phyloP scores from a whole-genome alignment of 345 rosid genomes.

The Rubroshorea leprosula region DNA sequence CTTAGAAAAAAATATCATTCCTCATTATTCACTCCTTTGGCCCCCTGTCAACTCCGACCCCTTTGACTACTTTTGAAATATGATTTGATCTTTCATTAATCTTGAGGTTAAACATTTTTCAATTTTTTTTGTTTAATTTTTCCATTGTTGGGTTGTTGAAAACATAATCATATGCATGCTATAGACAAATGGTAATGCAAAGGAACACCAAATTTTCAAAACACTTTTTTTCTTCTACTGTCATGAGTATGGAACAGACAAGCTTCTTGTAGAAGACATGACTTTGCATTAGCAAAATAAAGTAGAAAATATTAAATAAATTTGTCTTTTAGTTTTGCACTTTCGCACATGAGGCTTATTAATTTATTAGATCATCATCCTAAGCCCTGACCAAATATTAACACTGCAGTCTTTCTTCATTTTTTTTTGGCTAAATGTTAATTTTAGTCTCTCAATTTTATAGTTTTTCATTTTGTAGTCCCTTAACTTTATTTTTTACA shows the following conservation, averaged over 20 bases:
- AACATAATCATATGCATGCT: background rate
- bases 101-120: background rate
- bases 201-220: background rate
- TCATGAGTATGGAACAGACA: background rate
- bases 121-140: too few relatives aligned
- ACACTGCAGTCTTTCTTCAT: too few relatives aligned
- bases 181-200: background rate
- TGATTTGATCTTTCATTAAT: slow-evolving; percentile 13
- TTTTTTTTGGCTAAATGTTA: too few relatives aligned
- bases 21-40: slow-evolving; percentile 8
- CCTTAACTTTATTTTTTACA: too few relatives aligned
- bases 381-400: too few relatives aligned
- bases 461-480: too few relatives aligned
- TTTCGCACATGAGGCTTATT: too few relatives aligned
- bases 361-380: too few relatives aligned
- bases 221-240: background rate
- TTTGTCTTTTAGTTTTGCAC: too few relatives aligned
- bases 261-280: background rate
- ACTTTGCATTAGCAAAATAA: background rate
- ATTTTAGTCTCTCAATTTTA: too few relatives aligned
- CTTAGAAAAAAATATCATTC: slow-evolving; percentile 15
- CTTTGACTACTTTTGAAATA: slow-evolving; percentile 2
- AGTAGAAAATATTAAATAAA: background rate
- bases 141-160: background rate
- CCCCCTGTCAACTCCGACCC: slow-evolving; percentile 18